Evolutionary conservation across 345 rosid genomes (phyloP).

Genomic region (Eucalyptus shirleyi): DNA sequence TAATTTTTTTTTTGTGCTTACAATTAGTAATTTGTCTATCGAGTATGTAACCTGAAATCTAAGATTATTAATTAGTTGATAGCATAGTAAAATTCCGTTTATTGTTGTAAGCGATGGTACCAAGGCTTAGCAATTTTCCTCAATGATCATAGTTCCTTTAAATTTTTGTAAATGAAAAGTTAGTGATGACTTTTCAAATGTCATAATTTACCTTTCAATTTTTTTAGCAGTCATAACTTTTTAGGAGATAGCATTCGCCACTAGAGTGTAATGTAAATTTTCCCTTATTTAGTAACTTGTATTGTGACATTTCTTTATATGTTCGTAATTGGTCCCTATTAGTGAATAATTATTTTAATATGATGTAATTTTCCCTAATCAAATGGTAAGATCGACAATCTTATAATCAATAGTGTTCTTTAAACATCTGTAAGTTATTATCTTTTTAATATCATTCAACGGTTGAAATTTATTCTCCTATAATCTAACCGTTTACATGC

Average conservation of each 20-base stretch:
- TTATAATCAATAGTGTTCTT: not conserved
- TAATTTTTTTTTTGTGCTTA: not conserved
- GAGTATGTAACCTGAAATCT: not conserved
- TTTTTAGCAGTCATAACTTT: not conserved
- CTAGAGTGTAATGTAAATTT: not conserved
- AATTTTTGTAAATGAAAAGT: not conserved
- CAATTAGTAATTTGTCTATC: not conserved
- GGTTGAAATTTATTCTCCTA: not conserved
- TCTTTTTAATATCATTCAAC: not conserved
- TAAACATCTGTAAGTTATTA: not conserved
- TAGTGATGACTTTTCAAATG: not conserved
- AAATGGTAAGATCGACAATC: not conserved
- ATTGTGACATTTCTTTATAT: not conserved
- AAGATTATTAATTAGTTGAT: not conserved
- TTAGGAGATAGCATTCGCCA: rapidly evolving
- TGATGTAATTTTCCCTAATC: not conserved
- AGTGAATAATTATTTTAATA: not conserved
- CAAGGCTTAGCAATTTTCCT: not conserved
- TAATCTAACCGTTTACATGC: not conserved
- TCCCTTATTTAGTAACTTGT: not conserved
- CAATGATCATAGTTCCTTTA: not conserved
- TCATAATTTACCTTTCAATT: not conserved
- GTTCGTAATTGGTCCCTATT: not conserved
- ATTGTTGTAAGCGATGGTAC: not conserved
- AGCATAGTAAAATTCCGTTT: not conserved